A percentile compares a stretch with the other conserved stretches of the same genome.
Conservation (phyloP, 371 early-diverging fungal species). For the Saksenaea oblongispora region DNA sequence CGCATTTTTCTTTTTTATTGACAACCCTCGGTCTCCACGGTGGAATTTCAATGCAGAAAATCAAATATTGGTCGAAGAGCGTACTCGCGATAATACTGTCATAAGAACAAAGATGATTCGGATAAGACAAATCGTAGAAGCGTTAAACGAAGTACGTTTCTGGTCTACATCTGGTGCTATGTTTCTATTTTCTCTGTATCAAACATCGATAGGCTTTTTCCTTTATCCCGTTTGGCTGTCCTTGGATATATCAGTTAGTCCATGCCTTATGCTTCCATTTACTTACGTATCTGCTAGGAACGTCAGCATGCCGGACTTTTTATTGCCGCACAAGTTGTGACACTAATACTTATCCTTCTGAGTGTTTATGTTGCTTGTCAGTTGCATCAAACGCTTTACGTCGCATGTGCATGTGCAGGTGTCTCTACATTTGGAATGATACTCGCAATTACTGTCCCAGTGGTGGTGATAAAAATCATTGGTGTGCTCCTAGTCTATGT, state of each 20-base stretch:
- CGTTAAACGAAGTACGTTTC: slow-evolving; percentile 20
- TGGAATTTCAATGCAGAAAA: slow-evolving; percentile 21
- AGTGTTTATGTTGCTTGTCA: too few species aligned
- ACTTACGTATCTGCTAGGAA: too few species aligned
- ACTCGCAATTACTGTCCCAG: slow-evolving; percentile 17
- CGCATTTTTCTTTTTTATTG: slow-evolving; percentile 24
- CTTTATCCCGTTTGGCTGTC: background rate
- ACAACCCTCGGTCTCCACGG: slow-evolving; percentile 20
- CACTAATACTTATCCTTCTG: too few species aligned
- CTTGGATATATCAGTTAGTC: background rate
- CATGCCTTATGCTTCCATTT: too few species aligned
- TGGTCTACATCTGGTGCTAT: slow-evolving; percentile 20
- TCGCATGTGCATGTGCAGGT: slow-evolving; percentile 3
- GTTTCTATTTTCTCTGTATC: slow-evolving; percentile 14
- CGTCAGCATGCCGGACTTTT: too few species aligned
- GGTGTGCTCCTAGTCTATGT: slow-evolving; percentile 16
- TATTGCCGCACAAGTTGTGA: too few species aligned
- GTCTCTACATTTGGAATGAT: slow-evolving; percentile 19
- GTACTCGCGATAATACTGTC: slow-evolving; percentile 22
- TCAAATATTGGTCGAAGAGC: slow-evolving; percentile 25
- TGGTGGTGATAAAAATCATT: slow-evolving; percentile 8
- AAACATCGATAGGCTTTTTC: slow-evolving; percentile 21
- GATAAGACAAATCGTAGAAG: slow-evolving; percentile 23
- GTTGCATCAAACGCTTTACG: slow-evolving; percentile 14
- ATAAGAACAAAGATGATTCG: slow-evolving; percentile 18